phyloP scores from a whole-genome alignment of 805 yeast species.

The Wickerhamiella lipophila region DNA sequence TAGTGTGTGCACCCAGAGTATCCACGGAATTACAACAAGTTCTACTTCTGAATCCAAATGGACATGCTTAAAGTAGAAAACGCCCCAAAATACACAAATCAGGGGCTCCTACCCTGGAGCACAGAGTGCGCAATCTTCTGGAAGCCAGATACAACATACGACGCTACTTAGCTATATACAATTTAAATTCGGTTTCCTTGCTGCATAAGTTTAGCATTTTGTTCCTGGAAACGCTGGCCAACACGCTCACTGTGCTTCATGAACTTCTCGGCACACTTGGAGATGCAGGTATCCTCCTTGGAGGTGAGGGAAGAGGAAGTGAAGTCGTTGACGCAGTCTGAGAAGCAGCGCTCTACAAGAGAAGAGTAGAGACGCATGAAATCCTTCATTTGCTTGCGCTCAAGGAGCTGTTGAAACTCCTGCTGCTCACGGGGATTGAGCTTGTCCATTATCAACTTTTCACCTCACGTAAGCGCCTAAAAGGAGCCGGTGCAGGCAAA shows the following conservation, averaged over 20 bases:
- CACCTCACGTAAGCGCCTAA: not conserved
- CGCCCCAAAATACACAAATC: too few species aligned
- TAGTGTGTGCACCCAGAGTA: too few species aligned
- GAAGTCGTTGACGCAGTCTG: conserved; percentile 96
- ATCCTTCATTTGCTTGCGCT: conserved; percentile 96
- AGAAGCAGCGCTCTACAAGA: conserved; percentile 92
- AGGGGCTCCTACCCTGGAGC: too few species aligned
- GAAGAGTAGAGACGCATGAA: conserved; percentile 95
- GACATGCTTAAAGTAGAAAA: too few species aligned
- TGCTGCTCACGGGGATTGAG: conserved; percentile 92
- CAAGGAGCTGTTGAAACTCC: conserved; percentile 88
- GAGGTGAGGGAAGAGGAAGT: conserved; percentile 77
- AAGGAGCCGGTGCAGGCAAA: too few species aligned
- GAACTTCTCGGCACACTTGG: conserved; percentile 93
- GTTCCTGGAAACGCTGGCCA: conserved; percentile 98
- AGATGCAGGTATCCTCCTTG: conserved; percentile 75
- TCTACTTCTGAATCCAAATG: too few species aligned
- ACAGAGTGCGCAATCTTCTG: too few species aligned
- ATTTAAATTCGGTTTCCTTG: conserved; percentile 7
- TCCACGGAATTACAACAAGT: too few species aligned
- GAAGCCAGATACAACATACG: too few species aligned
- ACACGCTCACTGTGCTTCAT: conserved; percentile 96
- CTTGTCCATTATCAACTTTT: conserved; percentile 62
- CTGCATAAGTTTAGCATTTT: conserved; percentile 38
- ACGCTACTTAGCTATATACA: not conserved